Base-by-base conservation (phyloP, 73 alveolate genomes). In the Paramecium pentaurelia region DNA sequence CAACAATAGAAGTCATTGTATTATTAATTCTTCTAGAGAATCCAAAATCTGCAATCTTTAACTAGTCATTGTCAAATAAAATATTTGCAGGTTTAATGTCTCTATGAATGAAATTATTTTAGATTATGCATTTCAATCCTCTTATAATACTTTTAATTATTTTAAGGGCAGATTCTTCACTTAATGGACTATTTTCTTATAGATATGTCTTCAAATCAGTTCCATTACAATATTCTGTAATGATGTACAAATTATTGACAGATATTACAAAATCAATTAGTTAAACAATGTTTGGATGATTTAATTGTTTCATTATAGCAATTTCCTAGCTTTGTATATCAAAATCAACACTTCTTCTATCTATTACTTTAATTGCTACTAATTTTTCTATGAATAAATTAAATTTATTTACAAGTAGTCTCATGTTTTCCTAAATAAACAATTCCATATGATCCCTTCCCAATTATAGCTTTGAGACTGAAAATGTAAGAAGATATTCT, bases 11-110 rank as follows among this genome's bases (percentile, higher is more conserved):
- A 14, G 80, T 45, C 88, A 77, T 51, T 36, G 34, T 77, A 28
- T 40, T 22, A 49, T 71, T 30, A 14, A 71, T 34, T 64, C 75
- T 71, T 83, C 71, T 32, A 27, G 92, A 47, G 51, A 89, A 77
- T 32, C 94, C 94, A 89, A 89, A 89, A 60, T 89, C 94, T 30
- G 94, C 94, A 11, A 89, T 34, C 12, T 89, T 89, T 20, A 58
- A 28, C 16, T 44, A 27, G 16, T 47, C 36, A 9, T 89, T 89
- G 71, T 70, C 42, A 38, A 89, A 71, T 20, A 89, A 85, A n/a
- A 89, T 89, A 28, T 89, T 89, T 6, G 92, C 88, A 18, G 94
- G 94, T 28, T 89, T 89, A 3, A 89, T 73, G 34, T 89, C 94
- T 45, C 94, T 60, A 44, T 89, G 94, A 34, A 73, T 16, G 34